Evolutionary conservation across 169 alveolate genomes (phyloP), one percentile per base, ranked within the genome.

Genomic region (Neospora caninum): DNA sequence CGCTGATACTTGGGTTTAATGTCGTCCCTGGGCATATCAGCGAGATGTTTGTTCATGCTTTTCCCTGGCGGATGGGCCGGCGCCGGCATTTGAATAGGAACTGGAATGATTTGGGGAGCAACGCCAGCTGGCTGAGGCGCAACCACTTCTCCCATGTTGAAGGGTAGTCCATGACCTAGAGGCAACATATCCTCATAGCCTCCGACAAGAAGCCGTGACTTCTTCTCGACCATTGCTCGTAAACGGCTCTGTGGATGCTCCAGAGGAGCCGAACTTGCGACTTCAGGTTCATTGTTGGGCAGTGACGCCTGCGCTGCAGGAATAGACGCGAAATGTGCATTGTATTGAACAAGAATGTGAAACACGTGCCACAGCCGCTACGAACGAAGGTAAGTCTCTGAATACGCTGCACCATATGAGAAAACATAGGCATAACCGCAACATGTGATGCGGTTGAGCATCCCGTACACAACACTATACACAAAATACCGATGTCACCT

Each of bases 1-100:
- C 91, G 54, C 10, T 39, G 88, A 70, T 91, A 91, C 88, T 91
- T 70, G 54, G 94, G 94, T 27, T 29, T 38, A 0, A 42, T 82
- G n/a, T 82, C 43, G 89, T 82, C 89, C 53, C 43, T 36, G 41
- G 89, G 89, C 69, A 82, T 13, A 41, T 82, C 89, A 6, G 89
- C 89, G 20, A 82, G 67, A 6, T 82, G 53, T 29, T 42, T 82
- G 53, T 41, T 82, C 89, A 42, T 41, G 39, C 69, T 38, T 13
- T 41, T 38, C 10, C 54, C 13, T 18, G 53, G 89, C 41, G 89
- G 67, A 0, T 6, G 34, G 25, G 45, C 53, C 29, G 88, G 53
- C 38, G 64, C 34, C 10, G 89, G 89, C 54, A 82, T 41, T 41
- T 22, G 89, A 25, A 82, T 29, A 41, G 89, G 89, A 41, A 82